phyloP scores from a whole-genome alignment of 306 rosid species.

The Trifolium dubium region DNA sequence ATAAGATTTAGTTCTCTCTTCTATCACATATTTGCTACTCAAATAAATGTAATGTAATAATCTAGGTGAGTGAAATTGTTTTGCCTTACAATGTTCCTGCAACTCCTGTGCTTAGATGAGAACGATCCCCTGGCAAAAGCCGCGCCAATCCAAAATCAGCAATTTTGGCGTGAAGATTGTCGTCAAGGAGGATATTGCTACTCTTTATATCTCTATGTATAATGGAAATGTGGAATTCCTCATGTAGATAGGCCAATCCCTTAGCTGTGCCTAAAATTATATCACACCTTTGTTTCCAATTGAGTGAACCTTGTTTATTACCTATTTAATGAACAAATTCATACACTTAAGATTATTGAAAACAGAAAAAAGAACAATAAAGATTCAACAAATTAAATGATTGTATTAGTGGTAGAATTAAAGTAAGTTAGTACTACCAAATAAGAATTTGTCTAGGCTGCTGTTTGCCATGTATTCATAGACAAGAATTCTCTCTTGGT shows the following conservation, averaged over 20 bases:
- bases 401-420: neutral
- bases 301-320: constrained; percentile 52
- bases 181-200: constrained; percentile 67
- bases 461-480: constrained; percentile 72
- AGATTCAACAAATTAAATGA: neutral
- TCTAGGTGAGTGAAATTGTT: constrained; percentile 6
- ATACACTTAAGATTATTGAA: neutral
- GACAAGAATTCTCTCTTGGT: constrained; percentile 64
- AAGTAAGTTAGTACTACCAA: constrained; percentile 50
- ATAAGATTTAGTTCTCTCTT: neutral
- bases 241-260: constrained; percentile 73
- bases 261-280: constrained; percentile 66
- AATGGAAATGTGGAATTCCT: constrained; percentile 68
- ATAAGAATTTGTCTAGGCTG: constrained; percentile 69
- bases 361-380: neutral
- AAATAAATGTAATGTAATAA: neutral
- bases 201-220: constrained; percentile 78
- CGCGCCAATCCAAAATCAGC: constrained; percentile 78
- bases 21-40: neutral
- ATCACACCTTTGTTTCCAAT: constrained; percentile 62
- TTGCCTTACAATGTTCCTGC: constrained; percentile 76
- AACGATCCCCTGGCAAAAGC: constrained; percentile 60
- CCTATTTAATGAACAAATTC: constrained; percentile 40
- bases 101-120: constrained; percentile 70
- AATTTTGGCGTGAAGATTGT: constrained; percentile 60